A percentile compares a stretch with the other conserved stretches of the same genome.
Conservation (phyloP, 495 filamentous ascomycete species). For the Podospora tetraspora region DNA sequence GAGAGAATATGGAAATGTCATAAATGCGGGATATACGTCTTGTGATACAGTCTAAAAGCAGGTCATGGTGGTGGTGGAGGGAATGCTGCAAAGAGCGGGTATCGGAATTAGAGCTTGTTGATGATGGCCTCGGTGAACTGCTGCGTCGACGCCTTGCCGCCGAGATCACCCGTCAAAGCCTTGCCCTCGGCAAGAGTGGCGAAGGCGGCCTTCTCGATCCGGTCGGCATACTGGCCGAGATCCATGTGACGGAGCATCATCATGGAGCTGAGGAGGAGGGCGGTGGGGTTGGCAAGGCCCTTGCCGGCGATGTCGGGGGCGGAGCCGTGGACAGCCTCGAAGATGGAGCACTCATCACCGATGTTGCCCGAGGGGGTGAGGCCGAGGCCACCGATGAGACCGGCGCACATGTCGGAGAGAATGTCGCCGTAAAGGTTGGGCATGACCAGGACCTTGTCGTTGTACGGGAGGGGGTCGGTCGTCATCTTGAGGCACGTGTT, state of each 20-base stretch:
- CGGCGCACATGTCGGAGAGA: conserved; percentile 98
- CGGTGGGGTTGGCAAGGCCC: conserved; percentile 91
- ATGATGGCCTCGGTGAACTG: conserved; percentile 92
- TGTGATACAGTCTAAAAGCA: conserved; percentile 15
- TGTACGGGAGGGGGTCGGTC: conserved; percentile 89
- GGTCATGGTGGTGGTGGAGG: conserved; percentile 5
- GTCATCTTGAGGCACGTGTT: conserved; percentile 98
- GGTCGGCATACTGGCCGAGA: conserved; percentile 72
- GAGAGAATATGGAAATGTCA: conserved; percentile 8
- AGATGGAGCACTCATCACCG: conserved; percentile 97
- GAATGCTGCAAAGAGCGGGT: conserved; percentile 15
- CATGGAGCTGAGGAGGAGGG: conserved; percentile 81
- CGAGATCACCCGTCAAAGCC: conserved; percentile 89
- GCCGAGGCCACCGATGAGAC: conserved; percentile 94
- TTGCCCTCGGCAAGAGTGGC: conserved; percentile 92
- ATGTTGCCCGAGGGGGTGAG: conserved; percentile 98
- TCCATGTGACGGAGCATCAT: conserved; percentile 99
- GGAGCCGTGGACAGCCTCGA: conserved; percentile 98
- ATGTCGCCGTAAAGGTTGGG: conserved; percentile 99
- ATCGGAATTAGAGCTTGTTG: conserved; percentile 56
- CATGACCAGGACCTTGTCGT: conserved; percentile 99
- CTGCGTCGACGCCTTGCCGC: conserved; percentile 86
- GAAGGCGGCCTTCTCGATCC: conserved; percentile 92
- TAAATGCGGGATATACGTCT: conserved; percentile 14
- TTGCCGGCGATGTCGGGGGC: conserved; percentile 97